A percentile compares a stretch with the other conserved stretches of the same genome.
These are phyloP conservation scores for Colletotrichum paranaense DNA, from an alignment of 2,329 filamentous ascomycete species.

Conservation along the genomic window DNA sequence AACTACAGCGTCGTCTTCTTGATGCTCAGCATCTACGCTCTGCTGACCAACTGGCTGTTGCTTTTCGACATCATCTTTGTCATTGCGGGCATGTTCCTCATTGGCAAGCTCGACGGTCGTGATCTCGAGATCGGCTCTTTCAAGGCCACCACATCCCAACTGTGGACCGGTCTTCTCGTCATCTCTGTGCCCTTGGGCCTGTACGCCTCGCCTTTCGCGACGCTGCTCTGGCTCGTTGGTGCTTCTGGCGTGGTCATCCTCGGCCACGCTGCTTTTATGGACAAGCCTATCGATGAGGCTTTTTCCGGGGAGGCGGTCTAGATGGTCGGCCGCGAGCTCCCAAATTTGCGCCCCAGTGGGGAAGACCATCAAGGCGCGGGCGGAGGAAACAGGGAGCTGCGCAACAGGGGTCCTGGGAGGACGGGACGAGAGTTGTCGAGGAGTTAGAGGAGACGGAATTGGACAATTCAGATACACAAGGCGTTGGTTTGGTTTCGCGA, in stretches of 20 bases:
- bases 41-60: slow-evolving; percentile 87
- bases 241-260: slow-evolving; percentile 93
- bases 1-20: slow-evolving; percentile 96
- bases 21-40: slow-evolving; percentile 95
- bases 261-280: slow-evolving; percentile 94
- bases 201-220: slow-evolving; percentile 84
- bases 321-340: slow-evolving; percentile 99
- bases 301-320: slow-evolving; percentile 99
- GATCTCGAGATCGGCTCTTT: slow-evolving; percentile 89
- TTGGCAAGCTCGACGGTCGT: slow-evolving; percentile 87
- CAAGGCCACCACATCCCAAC: slow-evolving; percentile 88
- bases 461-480: slow-evolving; percentile 65
- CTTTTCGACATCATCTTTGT: slow-evolving; percentile 95
- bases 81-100: slow-evolving; percentile 87
- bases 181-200: slow-evolving; percentile 87
- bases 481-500: slow-evolving; percentile 60
- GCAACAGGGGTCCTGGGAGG: slow-evolving; percentile 52
- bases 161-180: slow-evolving; percentile 89
- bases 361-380: slow-evolving; percentile 97
- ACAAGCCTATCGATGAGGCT: slow-evolving; percentile 99
- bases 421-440: slow-evolving; percentile 67
- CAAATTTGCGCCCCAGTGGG: slow-evolving; percentile 91
- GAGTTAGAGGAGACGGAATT: slow-evolving; percentile 71
- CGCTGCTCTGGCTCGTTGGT: slow-evolving; percentile 94
- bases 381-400: slow-evolving; percentile 68